Base-by-base conservation (phyloP, 192 early-diverging fungal genomes). In the Nowakowskiella sp. region DNA sequence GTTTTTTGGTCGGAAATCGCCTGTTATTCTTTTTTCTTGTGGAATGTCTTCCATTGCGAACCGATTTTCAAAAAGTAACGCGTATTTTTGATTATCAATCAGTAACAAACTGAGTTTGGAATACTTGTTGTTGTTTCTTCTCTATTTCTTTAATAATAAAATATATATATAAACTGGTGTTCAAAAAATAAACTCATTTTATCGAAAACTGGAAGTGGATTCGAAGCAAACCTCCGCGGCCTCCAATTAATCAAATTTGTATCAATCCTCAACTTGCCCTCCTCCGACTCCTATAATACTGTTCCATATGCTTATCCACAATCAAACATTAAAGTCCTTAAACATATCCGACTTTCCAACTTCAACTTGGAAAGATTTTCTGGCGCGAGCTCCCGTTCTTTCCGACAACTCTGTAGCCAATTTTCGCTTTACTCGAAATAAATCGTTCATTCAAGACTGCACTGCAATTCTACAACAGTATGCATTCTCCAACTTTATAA, bases 391-490 rank as follows among this genome's bases (percentile, higher is more conserved):
- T n/a, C 84, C 78, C 1, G 92, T 96, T 55, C 78, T 63, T 1
- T 84, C 78, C 24, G 83, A 85, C 47, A 99, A 82, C 58, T 96
- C 92, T 50, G 90, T 85, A 39, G 96, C 87, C 25, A 87, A 84
- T 26, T 46, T 97, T 90, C 13, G 84, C 87, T 5, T 65, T 73
- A 49, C 77, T 80, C 22, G 77, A 67, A 34, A 87, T 54, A 30
- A 98, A 66, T 27, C 81, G 57, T 21, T 83, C 85, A 31, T 94
- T 81, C 58, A 99, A 81, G 7, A 83, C 71, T 53, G 94, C 93
- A 0, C 86, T 68, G 92, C 96, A 99, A 72, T 89, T 97, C 2
- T 90, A 86, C 27, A n/a, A n/a, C n/a, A n/a, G n/a, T n/a, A n/a
- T n/a, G n/a, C n/a, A n/a, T n/a, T n/a, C n/a, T n/a, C n/a, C n/a